Evolutionary conservation across 2,329 filamentous ascomycete species (phyloP).

Genomic region (Xylaria sp.): DNA sequence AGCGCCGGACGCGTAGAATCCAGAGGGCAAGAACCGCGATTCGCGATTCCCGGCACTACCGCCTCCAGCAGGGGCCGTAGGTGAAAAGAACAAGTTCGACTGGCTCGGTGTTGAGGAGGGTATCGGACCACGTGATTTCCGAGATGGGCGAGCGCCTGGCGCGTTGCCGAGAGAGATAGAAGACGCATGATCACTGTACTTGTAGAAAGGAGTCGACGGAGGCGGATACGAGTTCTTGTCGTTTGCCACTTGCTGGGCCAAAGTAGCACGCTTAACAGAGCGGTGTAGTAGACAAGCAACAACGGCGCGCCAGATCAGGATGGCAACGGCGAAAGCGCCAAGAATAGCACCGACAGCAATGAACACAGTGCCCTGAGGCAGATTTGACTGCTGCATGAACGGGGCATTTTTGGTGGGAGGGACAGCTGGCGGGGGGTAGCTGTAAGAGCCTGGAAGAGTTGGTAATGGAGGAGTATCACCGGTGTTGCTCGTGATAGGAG

Average conservation of each 20-base stretch:
- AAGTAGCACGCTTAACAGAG: slow-evolving; percentile 86
- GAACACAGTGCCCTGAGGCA: slow-evolving; percentile 95
- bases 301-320: slow-evolving; percentile 87
- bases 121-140: slow-evolving; percentile 64
- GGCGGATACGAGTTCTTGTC: slow-evolving; percentile 73
- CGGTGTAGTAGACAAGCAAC: slow-evolving; percentile 93
- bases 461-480: slow-evolving; percentile 54
- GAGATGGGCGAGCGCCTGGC: slow-evolving; percentile 61
- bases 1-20: slow-evolving; percentile 84
- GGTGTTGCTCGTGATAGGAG: slow-evolving; percentile 31
- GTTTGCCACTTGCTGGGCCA: slow-evolving; percentile 75
- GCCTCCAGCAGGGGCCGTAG: slow-evolving; percentile 75
- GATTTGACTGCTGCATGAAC: slow-evolving; percentile 87
- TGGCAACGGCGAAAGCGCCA: slow-evolving; percentile 81
- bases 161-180: slow-evolving; percentile 62
- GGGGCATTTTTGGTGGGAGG: slow-evolving; percentile 87
- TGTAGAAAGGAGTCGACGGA: slow-evolving; percentile 70
- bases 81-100: slow-evolving; percentile 91
- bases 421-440: slow-evolving; percentile 78
- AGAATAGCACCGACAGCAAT: slow-evolving; percentile 92
- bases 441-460: slow-evolving; percentile 65
- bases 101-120: slow-evolving; percentile 69
- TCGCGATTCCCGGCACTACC: slow-evolving; percentile 69
- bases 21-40: slow-evolving; percentile 86
- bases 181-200: slow-evolving; percentile 70